phyloP scores from a whole-genome alignment of 352 stramenopile species.

The Globisporangium viniferum region DNA sequence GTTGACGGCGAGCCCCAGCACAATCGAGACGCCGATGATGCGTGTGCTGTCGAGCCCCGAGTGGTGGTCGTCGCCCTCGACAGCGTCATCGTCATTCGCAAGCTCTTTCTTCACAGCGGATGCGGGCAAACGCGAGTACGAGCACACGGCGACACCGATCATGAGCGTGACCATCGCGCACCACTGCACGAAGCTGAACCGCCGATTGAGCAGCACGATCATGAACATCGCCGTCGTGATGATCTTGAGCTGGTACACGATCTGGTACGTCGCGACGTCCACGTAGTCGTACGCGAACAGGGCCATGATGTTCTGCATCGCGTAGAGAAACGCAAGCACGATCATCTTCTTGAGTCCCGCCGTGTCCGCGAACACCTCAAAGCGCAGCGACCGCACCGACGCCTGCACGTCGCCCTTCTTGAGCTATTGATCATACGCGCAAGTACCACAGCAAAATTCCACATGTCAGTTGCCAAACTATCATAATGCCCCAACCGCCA shows the following conservation, averaged over 20 bases:
- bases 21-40: conserved; percentile 78
- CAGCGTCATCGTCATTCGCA: conserved; percentile 11
- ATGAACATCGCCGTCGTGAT: conserved; percentile 89
- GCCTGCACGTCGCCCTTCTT: conserved; percentile 57
- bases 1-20: conserved; percentile 78
- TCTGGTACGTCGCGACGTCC: conserved; percentile 88
- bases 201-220: conserved; percentile 82
- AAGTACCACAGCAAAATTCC: neutral
- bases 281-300: conserved; percentile 88
- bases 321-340: conserved; percentile 82
- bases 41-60: conserved; percentile 40
- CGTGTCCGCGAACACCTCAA: conserved; percentile 79
- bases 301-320: conserved; percentile 85
- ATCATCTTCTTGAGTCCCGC: conserved; percentile 83
- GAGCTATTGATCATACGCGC: conserved; percentile 13
- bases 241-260: conserved; percentile 91
- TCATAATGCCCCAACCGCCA: neutral
- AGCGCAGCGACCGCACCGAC: conserved; percentile 56
- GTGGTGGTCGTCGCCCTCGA: neutral
- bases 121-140: conserved; percentile 64
- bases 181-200: conserved; percentile 84
- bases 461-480: neutral
- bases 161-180: conserved; percentile 83
- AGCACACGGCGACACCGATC: conserved; percentile 81
- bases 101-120: conserved; percentile 19